Evolutionary conservation across 305 asterid species (phyloP).

Genomic region (Plantago coronopus): DNA sequence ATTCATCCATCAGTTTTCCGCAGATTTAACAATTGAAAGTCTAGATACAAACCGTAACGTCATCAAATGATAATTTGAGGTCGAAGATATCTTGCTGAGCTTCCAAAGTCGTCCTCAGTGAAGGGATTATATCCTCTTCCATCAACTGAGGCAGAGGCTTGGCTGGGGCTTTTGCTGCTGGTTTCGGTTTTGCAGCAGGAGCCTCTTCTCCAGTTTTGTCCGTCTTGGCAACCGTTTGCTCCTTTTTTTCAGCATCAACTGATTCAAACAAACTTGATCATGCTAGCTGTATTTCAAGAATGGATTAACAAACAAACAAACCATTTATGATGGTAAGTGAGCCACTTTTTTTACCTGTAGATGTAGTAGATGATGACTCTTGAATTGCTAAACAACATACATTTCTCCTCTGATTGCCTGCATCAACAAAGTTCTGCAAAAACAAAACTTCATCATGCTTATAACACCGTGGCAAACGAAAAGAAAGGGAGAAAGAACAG

Average conservation of each 20-base stretch:
- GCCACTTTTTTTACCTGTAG: constrained; percentile 32
- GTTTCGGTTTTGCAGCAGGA: constrained; percentile 37
- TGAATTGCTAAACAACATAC: constrained; percentile 42
- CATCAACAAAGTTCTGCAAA: constrained; percentile 22
- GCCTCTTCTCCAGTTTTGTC: constrained; percentile 23
- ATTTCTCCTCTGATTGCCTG: constrained; percentile 24
- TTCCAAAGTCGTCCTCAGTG: constrained; percentile 45
- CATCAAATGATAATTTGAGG: constrained; percentile 48
- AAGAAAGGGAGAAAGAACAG: background rate
- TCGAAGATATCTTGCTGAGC: constrained; percentile 54
- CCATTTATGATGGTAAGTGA: background rate
- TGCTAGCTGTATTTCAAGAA: background rate
- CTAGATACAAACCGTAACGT: constrained; percentile 45
- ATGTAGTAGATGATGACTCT: constrained; percentile 39
- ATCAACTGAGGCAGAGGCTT: constrained; percentile 68
- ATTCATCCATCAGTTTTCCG: background rate
- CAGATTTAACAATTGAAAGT: background rate
- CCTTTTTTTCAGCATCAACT: constrained; percentile 76
- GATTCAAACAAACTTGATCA: constrained; percentile 24
- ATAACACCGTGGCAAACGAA: background rate
- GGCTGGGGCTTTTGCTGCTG: constrained; percentile 62
- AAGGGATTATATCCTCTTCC: constrained; percentile 80
- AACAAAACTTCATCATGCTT: background rate
- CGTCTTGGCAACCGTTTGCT: constrained; percentile 37
- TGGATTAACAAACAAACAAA: background rate